These are phyloP conservation scores for Pyrus pyrifolia DNA, from an alignment of 306 rosid species.

Conservation along the genomic window DNA sequence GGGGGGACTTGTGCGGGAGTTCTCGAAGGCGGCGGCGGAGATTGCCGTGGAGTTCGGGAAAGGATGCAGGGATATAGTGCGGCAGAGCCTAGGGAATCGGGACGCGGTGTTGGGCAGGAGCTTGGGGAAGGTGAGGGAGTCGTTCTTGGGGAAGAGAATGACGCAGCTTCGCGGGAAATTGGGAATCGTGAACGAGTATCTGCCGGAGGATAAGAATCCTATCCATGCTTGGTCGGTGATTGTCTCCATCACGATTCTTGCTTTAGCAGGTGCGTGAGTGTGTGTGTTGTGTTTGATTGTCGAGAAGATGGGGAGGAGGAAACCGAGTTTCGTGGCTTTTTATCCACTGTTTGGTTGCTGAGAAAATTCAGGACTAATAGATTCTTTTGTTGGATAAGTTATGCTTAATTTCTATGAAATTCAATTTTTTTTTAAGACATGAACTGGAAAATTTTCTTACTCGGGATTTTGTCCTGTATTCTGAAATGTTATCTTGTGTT, in stretches of 20 bases:
- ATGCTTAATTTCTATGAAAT: not conserved
- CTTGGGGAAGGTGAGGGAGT: constrained; percentile 40
- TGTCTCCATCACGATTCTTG: constrained; percentile 44
- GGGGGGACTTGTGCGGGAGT: constrained; percentile 54
- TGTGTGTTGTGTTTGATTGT: constrained; percentile 5
- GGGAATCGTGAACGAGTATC: constrained; percentile 45
- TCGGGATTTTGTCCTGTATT: not conserved
- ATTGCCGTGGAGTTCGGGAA: constrained; percentile 74
- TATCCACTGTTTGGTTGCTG: constrained; percentile 2
- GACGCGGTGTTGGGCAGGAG: constrained; percentile 47
- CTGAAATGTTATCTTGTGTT: not conserved
- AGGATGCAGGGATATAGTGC: constrained; percentile 82
- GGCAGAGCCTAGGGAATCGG: constrained; percentile 60
- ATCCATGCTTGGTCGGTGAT: constrained; percentile 67
- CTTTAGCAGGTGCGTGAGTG: constrained; percentile 53
- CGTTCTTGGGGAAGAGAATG: constrained; percentile 37
- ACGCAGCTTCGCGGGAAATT: constrained; percentile 33
- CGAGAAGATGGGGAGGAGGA: not conserved
- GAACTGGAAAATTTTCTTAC: not conserved
- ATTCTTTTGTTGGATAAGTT: not conserved
- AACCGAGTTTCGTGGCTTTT: not conserved
- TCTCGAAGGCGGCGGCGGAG: constrained; percentile 66
- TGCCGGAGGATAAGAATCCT: constrained; percentile 94
- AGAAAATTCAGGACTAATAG: not conserved
- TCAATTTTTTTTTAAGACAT: not conserved